phyloP scores from a whole-genome alignment of 495 filamentous ascomycete species.

The Penicillium flavigenum region DNA sequence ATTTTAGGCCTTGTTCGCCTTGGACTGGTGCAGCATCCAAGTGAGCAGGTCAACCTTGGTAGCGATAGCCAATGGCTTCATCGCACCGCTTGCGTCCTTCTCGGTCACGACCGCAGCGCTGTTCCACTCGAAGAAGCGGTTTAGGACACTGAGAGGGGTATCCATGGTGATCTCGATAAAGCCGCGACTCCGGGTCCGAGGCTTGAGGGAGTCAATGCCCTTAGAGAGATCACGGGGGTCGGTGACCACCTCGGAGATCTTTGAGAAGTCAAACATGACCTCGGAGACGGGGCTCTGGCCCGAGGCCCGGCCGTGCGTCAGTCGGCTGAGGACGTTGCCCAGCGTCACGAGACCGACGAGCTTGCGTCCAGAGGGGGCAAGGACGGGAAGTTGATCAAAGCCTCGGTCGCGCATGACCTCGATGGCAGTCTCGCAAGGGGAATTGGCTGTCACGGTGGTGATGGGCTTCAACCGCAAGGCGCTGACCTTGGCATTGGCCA shows the following conservation, averaged over 20 bases:
- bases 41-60: constrained; percentile 94
- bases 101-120: constrained; percentile 92
- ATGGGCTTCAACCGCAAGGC: constrained; percentile 87
- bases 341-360: constrained; percentile 91
- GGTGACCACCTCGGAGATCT: constrained; percentile 82
- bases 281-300: constrained; percentile 69
- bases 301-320: constrained; percentile 75
- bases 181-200: constrained; percentile 52
- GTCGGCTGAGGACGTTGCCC: constrained; percentile 87
- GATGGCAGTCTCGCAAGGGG: constrained; percentile 76
- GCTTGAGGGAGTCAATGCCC: constrained; percentile 14
- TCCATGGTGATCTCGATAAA: constrained; percentile 94
- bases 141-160: constrained; percentile 78
- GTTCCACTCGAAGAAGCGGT: constrained; percentile 96
- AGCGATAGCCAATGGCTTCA: constrained; percentile 85
- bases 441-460: constrained; percentile 70
- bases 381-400: constrained; percentile 94
- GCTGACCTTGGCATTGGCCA: constrained; percentile 70
- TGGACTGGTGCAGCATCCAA: constrained; percentile 80
- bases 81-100: constrained; percentile 51
- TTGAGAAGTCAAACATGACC: constrained; percentile 95
- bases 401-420: constrained; percentile 97
- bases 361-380: constrained; percentile 62
- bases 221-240: constrained; percentile 65
- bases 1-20: constrained; percentile 23